A percentile compares a stretch with the other conserved stretches of the same genome.
Evolutionary conservation across 306 rosid genomes (phyloP).

Genomic region (Abrus pulchellus): DNA sequence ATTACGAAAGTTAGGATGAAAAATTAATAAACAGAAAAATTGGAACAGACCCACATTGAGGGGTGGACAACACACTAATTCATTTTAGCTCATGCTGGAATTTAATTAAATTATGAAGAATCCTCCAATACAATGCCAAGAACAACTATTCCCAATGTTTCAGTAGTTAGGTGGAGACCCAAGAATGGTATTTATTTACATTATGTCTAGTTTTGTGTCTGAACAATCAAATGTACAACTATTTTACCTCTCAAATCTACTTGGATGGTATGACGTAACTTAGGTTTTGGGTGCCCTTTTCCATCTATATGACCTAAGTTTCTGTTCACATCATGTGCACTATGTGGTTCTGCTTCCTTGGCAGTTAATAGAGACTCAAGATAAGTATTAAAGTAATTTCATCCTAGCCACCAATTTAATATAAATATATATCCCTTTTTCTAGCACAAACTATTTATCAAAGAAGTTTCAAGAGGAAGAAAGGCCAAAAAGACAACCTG

Average conservation of each 20-base stretch:
- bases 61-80: constrained; percentile 15
- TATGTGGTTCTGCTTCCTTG: not conserved
- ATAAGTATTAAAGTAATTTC: constrained; percentile 10
- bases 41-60: constrained; percentile 30
- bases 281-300: constrained; percentile 23
- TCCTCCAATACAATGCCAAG: constrained; percentile 17
- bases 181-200: not conserved
- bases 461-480: constrained; percentile 15
- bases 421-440: not conserved
- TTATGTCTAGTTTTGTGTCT: constrained; percentile 22
- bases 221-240: constrained; percentile 14
- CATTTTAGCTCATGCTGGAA: constrained; percentile 1
- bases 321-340: constrained; percentile 4
- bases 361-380: constrained; percentile 25
- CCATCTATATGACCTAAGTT: constrained; percentile 16
- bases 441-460: constrained; percentile 9
- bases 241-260: constrained; percentile 13
- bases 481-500: constrained; percentile 64
- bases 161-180: constrained; percentile 10
- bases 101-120: constrained; percentile 17
- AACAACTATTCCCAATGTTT: constrained; percentile 13
- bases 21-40: constrained; percentile 31
- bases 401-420: constrained; percentile 3
- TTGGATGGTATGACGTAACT: constrained; percentile 18
- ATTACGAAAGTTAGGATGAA: constrained; percentile 28